Evolutionary conservation across 805 yeast genomes (phyloP).

Genomic region (Wickerhamiella nectarea): DNA sequence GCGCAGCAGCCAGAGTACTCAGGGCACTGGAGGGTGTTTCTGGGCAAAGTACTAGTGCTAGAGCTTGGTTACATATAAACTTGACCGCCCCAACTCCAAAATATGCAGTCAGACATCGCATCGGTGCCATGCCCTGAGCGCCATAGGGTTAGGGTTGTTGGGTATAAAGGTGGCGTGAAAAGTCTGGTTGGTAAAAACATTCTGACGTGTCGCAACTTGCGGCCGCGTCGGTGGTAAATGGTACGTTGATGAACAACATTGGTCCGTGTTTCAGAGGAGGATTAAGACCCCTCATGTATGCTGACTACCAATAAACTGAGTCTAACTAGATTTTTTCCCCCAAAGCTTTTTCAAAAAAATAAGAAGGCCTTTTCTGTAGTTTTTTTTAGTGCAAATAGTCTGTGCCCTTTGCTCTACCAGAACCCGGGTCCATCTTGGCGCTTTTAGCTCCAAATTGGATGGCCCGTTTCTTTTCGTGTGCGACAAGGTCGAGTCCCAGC

Average conservation of each 20-base stretch:
- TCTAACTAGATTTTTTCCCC: neutral
- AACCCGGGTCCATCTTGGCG: conserved; percentile 80
- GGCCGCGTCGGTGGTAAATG: neutral
- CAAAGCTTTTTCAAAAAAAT: too few species aligned
- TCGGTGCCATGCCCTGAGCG: too few species aligned
- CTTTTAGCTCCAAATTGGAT: conserved; percentile 93
- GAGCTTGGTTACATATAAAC: too few species aligned
- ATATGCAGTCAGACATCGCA: too few species aligned
- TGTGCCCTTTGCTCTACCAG: conserved; percentile 57
- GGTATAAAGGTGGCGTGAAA: too few species aligned
- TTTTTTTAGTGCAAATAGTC: neutral
- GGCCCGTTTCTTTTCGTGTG: conserved; percentile 76
- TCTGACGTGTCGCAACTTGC: neutral
- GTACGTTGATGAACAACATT: conserved; percentile 20
- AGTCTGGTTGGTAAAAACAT: neutral
- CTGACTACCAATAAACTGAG: conserved; percentile 11
- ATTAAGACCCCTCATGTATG: conserved; percentile 12
- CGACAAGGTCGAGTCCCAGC: conserved; percentile 38
- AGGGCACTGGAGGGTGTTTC: too few species aligned
- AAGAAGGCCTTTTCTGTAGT: too few species aligned
- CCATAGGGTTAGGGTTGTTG: too few species aligned
- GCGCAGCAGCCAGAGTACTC: too few species aligned
- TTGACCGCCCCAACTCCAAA: too few species aligned
- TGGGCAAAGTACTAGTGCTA: too few species aligned
- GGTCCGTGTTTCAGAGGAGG: conserved; percentile 26